phyloP scores from a whole-genome alignment of 2,329 filamentous ascomycete species.

The Mollisiaceae sp. region DNA sequence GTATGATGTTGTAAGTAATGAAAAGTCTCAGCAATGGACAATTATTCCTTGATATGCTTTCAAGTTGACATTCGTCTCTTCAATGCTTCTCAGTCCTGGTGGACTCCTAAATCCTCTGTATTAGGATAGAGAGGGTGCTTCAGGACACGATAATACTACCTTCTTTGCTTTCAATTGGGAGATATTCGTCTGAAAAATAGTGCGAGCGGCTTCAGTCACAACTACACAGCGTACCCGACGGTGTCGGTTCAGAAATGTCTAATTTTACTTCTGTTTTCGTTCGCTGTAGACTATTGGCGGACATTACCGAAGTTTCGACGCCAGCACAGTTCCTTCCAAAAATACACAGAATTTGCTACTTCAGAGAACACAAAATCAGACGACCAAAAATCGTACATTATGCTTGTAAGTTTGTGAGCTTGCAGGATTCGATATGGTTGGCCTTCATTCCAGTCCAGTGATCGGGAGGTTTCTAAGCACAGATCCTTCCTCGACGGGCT shows the following conservation, averaged over 20 bases:
- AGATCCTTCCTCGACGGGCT: too few species aligned
- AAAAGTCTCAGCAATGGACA: neutral
- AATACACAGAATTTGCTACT: too few species aligned
- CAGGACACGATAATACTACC: too few species aligned
- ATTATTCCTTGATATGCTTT: neutral
- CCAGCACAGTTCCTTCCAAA: too few species aligned
- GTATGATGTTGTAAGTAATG: constrained; percentile 5
- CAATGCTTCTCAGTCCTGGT: neutral
- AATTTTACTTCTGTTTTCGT: neutral
- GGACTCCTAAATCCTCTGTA: neutral
- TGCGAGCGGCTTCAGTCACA: neutral
- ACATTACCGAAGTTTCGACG: too few species aligned
- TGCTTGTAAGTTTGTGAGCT: too few species aligned
- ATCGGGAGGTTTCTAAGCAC: too few species aligned
- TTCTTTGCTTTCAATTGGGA: neutral
- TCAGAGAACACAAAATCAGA: too few species aligned
- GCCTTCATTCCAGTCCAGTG: too few species aligned
- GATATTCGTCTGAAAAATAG: neutral
- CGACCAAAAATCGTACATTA: too few species aligned
- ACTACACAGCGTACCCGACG: neutral
- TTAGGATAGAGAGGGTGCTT: too few species aligned
- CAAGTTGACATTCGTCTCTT: neutral
- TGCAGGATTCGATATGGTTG: too few species aligned
- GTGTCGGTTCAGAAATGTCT: neutral
- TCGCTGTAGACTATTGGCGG: neutral